Evolutionary conservation across 1,284 basidiomycete genomes (phyloP).

Genomic region (Ceratobasidium sp.): DNA sequence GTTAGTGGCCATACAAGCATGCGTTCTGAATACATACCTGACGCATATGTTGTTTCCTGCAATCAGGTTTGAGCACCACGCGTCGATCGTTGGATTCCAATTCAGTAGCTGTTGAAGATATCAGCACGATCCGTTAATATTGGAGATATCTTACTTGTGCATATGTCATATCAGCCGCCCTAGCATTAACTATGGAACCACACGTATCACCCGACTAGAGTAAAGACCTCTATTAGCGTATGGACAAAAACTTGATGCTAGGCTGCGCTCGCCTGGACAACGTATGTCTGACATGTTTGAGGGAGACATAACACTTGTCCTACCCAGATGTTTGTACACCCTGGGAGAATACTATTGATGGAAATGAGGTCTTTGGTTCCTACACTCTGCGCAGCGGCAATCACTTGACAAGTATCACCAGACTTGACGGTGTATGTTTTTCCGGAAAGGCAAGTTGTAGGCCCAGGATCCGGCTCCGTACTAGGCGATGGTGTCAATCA

Average conservation of each 20-base stretch:
- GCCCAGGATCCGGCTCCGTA: not conserved
- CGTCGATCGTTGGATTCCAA: conserved; percentile 9
- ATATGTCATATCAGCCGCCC: not conserved
- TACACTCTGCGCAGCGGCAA: conserved; percentile 1
- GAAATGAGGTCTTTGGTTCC: conserved; percentile 9
- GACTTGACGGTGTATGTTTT: conserved; percentile 17
- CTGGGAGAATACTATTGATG: conserved; percentile 4
- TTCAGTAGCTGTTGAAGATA: not conserved
- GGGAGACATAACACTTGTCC: conserved; percentile 2
- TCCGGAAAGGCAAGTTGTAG: not conserved
- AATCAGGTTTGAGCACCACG: conserved; percentile 9
- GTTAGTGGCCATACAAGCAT: not conserved
- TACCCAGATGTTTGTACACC: conserved; percentile 4
- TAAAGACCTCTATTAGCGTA: not conserved
- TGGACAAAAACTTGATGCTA: not conserved
- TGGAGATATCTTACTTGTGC: not conserved
- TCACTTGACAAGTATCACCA: not conserved
- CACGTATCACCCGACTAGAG: conserved; percentile 8
- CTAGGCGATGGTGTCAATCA: not conserved
- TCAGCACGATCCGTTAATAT: not conserved
- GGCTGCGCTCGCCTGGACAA: not conserved
- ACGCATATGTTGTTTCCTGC: conserved; percentile 3
- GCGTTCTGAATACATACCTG: not conserved
- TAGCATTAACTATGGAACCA: not conserved
- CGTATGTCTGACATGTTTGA: conserved; percentile 1